A percentile compares a stretch with the other conserved stretches of the same genome.
phyloP scores from a whole-genome alignment of 495 filamentous ascomycete species.

The Aspergillus baeticus region DNA sequence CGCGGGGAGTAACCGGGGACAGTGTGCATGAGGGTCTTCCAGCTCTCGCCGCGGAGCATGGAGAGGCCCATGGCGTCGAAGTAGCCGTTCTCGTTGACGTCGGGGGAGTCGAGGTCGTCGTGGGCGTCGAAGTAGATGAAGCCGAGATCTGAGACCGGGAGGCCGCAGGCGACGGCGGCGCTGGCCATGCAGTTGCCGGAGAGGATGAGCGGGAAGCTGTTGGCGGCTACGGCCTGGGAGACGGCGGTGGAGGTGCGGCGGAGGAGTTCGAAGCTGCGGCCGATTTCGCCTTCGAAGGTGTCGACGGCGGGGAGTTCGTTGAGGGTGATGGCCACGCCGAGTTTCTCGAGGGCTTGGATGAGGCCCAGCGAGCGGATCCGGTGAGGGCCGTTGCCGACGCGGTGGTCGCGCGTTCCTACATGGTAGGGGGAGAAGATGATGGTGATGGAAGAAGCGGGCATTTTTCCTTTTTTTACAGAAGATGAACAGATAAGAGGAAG shows the following conservation, averaged over 20 bases:
- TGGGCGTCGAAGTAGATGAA: slow-evolving; percentile 29
- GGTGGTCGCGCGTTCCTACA: slow-evolving; percentile 25
- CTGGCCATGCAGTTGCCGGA: slow-evolving; percentile 27
- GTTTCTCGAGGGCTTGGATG: slow-evolving; percentile 10
- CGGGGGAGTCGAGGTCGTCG: slow-evolving; percentile 28
- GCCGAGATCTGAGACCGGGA: slow-evolving; percentile 14
- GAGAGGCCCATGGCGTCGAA: slow-evolving; percentile 28
- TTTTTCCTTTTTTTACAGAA: too few species aligned
- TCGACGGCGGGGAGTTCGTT: slow-evolving; percentile 21
- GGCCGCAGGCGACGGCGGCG: slow-evolving; percentile 22
- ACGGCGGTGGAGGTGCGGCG: slow-evolving; percentile 23
- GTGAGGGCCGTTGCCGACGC: slow-evolving; percentile 27
- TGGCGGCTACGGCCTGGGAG: slow-evolving; percentile 6
- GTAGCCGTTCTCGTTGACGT: slow-evolving; percentile 29
- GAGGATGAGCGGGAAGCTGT: slow-evolving; percentile 24
- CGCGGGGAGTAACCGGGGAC: slow-evolving; percentile 24
- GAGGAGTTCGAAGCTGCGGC: slow-evolving; percentile 26
- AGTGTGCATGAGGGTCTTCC: slow-evolving; percentile 22
- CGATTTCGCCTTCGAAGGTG: slow-evolving; percentile 27
- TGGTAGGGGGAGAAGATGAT: slow-evolving; percentile 32
- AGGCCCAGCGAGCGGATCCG: slow-evolving; percentile 18
- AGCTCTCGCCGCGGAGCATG: slow-evolving; percentile 30
- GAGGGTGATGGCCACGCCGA: slow-evolving; percentile 12
- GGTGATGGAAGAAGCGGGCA: slow-evolving; percentile 12
- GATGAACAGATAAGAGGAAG: too few species aligned